Conservation (phyloP, 163 green algal genomes). For the Coccomyxa subellipsoidea region DNA sequence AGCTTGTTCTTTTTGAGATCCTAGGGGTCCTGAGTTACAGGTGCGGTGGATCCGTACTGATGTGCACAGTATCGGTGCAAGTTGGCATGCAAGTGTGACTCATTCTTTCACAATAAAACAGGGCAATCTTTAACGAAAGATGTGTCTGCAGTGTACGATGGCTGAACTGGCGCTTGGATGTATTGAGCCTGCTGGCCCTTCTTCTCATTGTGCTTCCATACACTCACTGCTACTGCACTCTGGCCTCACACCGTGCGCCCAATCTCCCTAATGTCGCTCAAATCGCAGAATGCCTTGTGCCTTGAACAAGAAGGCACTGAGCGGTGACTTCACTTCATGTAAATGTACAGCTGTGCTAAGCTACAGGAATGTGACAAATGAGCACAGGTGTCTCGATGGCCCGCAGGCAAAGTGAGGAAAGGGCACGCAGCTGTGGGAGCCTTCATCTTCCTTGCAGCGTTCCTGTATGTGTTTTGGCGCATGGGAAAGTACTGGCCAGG, state of each 20-base stretch:
- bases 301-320: not conserved
- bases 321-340: not conserved
- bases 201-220: conserved; percentile 75
- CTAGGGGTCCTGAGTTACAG: conserved; percentile 57
- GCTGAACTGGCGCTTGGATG: conserved; percentile 64
- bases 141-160: conserved; percentile 45
- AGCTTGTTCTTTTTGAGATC: conserved; percentile 82
- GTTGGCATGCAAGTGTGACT: not conserved
- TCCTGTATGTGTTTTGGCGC: conserved; percentile 71
- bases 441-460: conserved; percentile 28
- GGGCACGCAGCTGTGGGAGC: conserved; percentile 33
- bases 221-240: conserved; percentile 65
- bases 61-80: not conserved
- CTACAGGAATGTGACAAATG: too few relatives aligned
- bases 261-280: not conserved
- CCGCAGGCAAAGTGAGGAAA: conserved; percentile 36
- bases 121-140: not conserved
- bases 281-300: not conserved
- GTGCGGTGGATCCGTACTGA: conserved; percentile 30
- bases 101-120: not conserved
- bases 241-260: conserved; percentile 25
- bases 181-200: conserved; percentile 66
- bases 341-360: not conserved
- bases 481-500: conserved; percentile 57
- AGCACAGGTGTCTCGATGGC: too few relatives aligned